A percentile compares a stretch with the other conserved stretches of the same genome.
These are phyloP conservation scores for Aureobasidium sp. DNA, from an alignment of 2,329 filamentous ascomycete species.

Conservation along the genomic window DNA sequence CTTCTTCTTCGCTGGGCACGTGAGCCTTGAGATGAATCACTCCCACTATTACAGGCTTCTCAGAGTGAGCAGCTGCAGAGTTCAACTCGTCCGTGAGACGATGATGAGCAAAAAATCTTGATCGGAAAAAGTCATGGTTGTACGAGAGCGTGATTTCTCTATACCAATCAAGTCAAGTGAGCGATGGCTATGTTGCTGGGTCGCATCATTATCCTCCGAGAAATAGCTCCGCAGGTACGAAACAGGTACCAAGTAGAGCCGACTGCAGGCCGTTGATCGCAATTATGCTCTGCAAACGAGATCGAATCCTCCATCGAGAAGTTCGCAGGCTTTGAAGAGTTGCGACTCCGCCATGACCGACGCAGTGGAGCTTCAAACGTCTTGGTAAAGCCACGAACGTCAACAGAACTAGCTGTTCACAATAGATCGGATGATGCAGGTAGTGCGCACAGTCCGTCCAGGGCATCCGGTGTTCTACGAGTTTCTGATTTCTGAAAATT, in stretches of 20 bases:
- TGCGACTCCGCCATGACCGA: constrained; percentile 1
- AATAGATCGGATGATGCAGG: background rate
- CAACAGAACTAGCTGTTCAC: background rate
- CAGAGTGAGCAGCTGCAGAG: too few relatives aligned
- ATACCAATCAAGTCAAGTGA: background rate
- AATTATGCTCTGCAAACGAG: background rate
- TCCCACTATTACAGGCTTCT: too few relatives aligned
- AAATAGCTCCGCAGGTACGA: background rate
- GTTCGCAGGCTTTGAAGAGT: background rate
- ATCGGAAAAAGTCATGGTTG: background rate
- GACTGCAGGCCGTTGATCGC: constrained; percentile 12
- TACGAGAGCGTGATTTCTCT: too few relatives aligned
- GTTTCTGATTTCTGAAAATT: constrained; percentile 6
- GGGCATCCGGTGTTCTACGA: background rate
- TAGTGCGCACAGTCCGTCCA: background rate
- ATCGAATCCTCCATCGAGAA: background rate
- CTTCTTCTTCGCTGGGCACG: too few relatives aligned
- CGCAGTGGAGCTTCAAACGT: background rate
- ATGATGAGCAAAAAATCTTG: too few relatives aligned
- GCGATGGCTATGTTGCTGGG: background rate
- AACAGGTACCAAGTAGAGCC: constrained; percentile 8
- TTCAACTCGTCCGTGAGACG: too few relatives aligned
- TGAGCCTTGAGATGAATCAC: too few relatives aligned
- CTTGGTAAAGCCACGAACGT: constrained; percentile 1
- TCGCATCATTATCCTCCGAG: background rate